These are phyloP conservation scores for Bertia moriformis DNA, from an alignment of 2,329 filamentous ascomycete genomes.

Conservation along the genomic window DNA sequence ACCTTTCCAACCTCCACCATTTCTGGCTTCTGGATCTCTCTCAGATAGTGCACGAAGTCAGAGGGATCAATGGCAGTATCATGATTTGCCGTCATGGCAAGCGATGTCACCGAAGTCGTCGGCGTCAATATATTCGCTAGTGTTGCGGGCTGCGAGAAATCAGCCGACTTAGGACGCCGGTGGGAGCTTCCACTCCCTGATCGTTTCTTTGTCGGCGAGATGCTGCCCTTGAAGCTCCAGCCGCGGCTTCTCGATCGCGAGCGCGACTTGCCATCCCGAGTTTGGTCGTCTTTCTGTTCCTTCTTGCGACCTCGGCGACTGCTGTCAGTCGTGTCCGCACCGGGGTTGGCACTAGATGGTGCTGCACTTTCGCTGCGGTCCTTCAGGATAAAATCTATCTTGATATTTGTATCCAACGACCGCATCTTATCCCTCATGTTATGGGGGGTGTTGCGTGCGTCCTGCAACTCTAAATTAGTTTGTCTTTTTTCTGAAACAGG, in stretches of 20 bases:
- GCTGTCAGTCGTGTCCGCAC: conserved; percentile 11
- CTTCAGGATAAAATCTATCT: conserved; percentile 51
- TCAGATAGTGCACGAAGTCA: conserved; percentile 16
- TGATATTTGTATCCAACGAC: conserved; percentile 47
- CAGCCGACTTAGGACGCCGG: neutral
- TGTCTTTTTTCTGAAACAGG: neutral
- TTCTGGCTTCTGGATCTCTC: conserved; percentile 1
- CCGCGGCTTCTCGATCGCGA: neutral
- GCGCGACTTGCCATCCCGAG: conserved; percentile 7
- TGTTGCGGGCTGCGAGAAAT: conserved; percentile 19
- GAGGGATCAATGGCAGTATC: conserved; percentile 17
- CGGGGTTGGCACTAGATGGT: conserved; percentile 11
- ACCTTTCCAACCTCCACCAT: conserved; percentile 46
- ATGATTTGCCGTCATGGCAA: conserved; percentile 36
- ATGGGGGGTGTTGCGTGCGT: conserved; percentile 49
- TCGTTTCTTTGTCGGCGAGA: conserved; percentile 21
- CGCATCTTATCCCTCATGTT: conserved; percentile 54
- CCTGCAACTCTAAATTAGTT: conserved; percentile 18
- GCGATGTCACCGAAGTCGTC: conserved; percentile 44
- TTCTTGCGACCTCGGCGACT: conserved; percentile 13
- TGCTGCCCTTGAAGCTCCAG: conserved; percentile 28
- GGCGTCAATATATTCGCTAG: conserved; percentile 32
- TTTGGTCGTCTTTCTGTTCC: conserved; percentile 9
- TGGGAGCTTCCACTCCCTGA: neutral
- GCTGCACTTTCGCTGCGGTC: conserved; percentile 14